phyloP scores from a whole-genome alignment of 495 filamentous ascomycete species.

The Oidiodendron maius region DNA sequence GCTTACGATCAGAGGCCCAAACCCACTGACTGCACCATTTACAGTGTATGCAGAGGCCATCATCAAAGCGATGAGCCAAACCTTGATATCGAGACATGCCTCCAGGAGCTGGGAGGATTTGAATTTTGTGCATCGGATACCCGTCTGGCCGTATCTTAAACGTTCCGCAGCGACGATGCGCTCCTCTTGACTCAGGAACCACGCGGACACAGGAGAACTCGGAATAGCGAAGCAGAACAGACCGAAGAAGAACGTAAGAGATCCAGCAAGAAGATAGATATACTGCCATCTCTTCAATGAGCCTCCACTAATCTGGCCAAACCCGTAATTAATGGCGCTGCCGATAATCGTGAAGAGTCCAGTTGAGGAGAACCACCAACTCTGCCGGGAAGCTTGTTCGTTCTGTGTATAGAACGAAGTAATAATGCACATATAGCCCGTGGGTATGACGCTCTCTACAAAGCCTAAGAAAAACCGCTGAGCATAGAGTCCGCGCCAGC shows the following conservation, averaged over 20 bases:
- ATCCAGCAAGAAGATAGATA: constrained; percentile 61
- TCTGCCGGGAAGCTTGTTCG: constrained; percentile 61
- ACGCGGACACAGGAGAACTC: constrained; percentile 50
- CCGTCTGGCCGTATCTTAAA: constrained; percentile 52
- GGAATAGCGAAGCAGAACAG: constrained; percentile 55
- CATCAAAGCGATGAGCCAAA: constrained; percentile 56
- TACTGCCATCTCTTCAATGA: constrained; percentile 58
- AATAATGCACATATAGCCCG: constrained; percentile 62
- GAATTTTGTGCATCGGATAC: constrained; percentile 53
- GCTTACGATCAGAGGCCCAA: constrained; percentile 67
- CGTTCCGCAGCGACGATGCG: constrained; percentile 49
- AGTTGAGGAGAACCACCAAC: constrained; percentile 64
- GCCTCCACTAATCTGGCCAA: constrained; percentile 55
- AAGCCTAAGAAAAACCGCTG: constrained; percentile 72
- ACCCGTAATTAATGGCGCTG: constrained; percentile 61
- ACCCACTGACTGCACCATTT: constrained; percentile 71
- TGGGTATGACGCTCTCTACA: constrained; percentile 61
- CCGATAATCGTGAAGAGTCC: constrained; percentile 66
- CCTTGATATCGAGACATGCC: constrained; percentile 51
- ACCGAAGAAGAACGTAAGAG: constrained; percentile 59
- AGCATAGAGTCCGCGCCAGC: constrained; percentile 56
- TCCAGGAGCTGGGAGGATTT: constrained; percentile 54
- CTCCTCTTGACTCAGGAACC: constrained; percentile 46
- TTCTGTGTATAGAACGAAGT: constrained; percentile 61
- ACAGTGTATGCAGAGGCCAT: constrained; percentile 61